A percentile compares a stretch with the other conserved stretches of the same genome.
phyloP scores from a whole-genome alignment of 768 basidiomycete species.

The Boletus sp. region DNA sequence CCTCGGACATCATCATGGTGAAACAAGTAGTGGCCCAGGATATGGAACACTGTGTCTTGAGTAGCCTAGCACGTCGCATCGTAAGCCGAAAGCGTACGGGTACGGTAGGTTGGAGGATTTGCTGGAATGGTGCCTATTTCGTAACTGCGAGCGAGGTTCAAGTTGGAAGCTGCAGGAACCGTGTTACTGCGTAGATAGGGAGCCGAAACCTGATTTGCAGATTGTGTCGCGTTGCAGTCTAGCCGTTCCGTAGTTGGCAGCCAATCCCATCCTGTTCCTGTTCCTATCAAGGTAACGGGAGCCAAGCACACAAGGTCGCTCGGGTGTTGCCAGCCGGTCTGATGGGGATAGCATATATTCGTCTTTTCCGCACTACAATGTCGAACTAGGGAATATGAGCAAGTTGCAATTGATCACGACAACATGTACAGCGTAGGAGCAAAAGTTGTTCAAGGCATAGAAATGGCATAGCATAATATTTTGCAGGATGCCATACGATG shows the following conservation, averaged over 20 bases:
- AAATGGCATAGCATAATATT: slow-evolving; percentile 23
- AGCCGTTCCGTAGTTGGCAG: background rate
- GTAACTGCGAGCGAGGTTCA: background rate
- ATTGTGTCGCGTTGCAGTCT: background rate
- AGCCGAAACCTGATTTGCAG: background rate
- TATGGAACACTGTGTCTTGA: background rate
- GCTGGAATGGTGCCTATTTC: background rate
- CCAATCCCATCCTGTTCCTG: background rate
- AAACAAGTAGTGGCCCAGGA: background rate
- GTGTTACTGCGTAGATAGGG: too few species aligned
- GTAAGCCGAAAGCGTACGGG: background rate
- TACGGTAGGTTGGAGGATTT: background rate
- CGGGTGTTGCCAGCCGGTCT: slow-evolving; percentile 4
- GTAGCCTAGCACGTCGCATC: background rate
- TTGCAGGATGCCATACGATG: slow-evolving; percentile 20
- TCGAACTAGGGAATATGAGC: slow-evolving; percentile 26
- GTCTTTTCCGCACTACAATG: slow-evolving; percentile 19
- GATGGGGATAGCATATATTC: slow-evolving; percentile 15
- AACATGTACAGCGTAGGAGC: slow-evolving; percentile 30
- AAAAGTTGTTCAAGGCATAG: slow-evolving; percentile 21
- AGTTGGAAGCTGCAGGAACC: too few species aligned
- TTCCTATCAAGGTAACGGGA: background rate
- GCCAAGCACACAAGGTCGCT: background rate
- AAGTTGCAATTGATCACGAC: slow-evolving; percentile 22
- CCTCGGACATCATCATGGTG: background rate